Evolutionary conservation across 306 rosid species (phyloP), one percentile per base, ranked within the genome.

Genomic region (Amphicarpaea edgeworthii): DNA sequence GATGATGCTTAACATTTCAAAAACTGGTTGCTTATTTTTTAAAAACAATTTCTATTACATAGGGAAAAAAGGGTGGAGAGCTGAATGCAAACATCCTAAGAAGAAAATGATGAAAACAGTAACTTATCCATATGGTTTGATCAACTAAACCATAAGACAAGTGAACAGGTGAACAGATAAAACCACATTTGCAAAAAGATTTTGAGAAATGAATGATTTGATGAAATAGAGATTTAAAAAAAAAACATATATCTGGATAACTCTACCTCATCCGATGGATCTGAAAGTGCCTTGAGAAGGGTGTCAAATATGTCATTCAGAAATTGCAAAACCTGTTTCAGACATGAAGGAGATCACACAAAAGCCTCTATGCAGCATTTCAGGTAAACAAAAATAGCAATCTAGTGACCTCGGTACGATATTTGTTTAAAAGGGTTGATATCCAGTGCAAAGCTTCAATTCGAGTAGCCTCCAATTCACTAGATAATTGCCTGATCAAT

Each of bases 381-480:
- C 53, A 66, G 4, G 24, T 47, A 68, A 70, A 73, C 7, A 26
- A 46, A n/a, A 72, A 75, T 46, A 37, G 40, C 45, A 47, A 45
- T 69, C 58, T 20, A 70, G 53, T 88, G 77, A 96, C 99, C 98
- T 92, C 91, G 14, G 66, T 32, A 17, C 99, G 99, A 83, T 92
- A 86, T 67, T 88, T 86, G 68, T 87, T 87, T 83, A 96, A 77
- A 77, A 96, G 97, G 79, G 89, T 88, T 66, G 92, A 90, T 54
- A 96, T 89, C 99, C 99, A 96, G 82, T 90, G 91, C 93, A 96
- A 87, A 72, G 96, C 93, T 83, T 96, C 99, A 16, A 96, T 88
- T 85, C 95, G 84, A 79, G 99, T 96, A 77, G 96, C 99, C 86
- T 90, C 99, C 90, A 88, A 88, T 72, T 96, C 96, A 73, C 93